Conservation (phyloP, 176 grass and related monocot genomes). For the Avena atlantica region DNA sequence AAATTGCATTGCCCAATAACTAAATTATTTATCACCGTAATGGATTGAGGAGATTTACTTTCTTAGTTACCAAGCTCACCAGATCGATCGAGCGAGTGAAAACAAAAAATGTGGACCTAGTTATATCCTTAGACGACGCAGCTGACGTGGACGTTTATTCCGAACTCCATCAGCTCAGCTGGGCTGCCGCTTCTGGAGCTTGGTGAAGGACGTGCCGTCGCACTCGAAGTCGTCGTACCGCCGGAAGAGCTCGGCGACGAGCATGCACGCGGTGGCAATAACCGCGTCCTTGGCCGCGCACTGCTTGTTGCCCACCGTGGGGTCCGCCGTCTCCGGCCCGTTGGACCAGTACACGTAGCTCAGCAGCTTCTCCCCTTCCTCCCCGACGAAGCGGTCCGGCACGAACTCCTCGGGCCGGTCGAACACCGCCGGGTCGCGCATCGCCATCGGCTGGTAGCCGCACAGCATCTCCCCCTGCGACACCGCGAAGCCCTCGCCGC, state of each 20-base stretch:
- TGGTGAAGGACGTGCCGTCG: slow-evolving; percentile 48
- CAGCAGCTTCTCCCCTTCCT: slow-evolving; percentile 55
- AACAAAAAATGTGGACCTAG: background rate
- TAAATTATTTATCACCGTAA: no score
- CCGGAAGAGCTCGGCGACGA: slow-evolving; percentile 73
- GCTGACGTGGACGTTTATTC: background rate
- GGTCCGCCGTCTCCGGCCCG: slow-evolving; percentile 64
- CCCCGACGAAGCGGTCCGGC: slow-evolving; percentile 67
- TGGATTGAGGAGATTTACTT: background rate
- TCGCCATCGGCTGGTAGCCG: slow-evolving; percentile 88
- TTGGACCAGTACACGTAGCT: slow-evolving; percentile 87
- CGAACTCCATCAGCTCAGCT: background rate
- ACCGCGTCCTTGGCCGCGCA: slow-evolving; percentile 93
- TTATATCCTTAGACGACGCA: background rate
- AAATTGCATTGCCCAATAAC: no score
- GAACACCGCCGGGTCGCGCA: slow-evolving; percentile 79
- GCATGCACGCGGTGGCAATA: slow-evolving; percentile 79
- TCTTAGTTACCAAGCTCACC: background rate
- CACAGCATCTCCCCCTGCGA: slow-evolving; percentile 76
- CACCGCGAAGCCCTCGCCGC: slow-evolving; percentile 49
- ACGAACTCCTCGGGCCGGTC: slow-evolving; percentile 70
- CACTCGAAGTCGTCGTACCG: slow-evolving; percentile 80
- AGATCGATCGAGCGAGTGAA: background rate
- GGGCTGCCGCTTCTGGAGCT: slow-evolving; percentile 50
- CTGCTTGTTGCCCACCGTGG: slow-evolving; percentile 71